Evolutionary conservation across 2,329 filamentous ascomycete species (phyloP), one percentile per base, ranked within the genome.

Genomic region (Ramichloridium luteum): DNA sequence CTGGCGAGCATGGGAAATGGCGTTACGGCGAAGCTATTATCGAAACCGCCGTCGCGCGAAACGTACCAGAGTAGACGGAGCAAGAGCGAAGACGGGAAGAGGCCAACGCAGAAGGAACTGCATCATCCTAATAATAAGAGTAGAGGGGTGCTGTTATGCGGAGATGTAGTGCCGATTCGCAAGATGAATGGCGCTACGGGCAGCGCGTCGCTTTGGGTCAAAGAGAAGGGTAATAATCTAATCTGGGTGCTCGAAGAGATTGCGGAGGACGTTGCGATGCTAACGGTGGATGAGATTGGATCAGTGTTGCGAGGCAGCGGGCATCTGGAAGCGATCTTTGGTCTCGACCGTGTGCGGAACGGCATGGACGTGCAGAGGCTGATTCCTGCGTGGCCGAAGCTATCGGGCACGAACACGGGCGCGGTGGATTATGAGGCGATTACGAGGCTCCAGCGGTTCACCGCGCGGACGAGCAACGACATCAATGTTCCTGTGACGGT

Each of bases 171-270:
- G 12, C 90, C 90, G 0, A 98, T 98, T 37, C 81, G 86, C 54
- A 98, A 96, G 59, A 75, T 90, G 38, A 93, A 98, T 49, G 90
- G 90, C 3, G 73, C 79, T 8, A 88, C 79, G 4, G 90, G 90
- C 2, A 86, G 90, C 36, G 90, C 90, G 22, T 96, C 86, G 57
- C 63, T 98, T 23, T 98, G 90, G 90, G 90, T 98, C 3, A 98
- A 98, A 62, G 90, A 98, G 57, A 98, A 98, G 58, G 74, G 79
- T 29, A 77, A 84, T 31, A 86, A 88, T 6, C 61, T 98, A 37
- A 96, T 98, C 38, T 98, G 90, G 90, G 90, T 98, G 6, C 61
- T 98, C 2, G 90, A 98, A 55, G 90, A 98, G 58, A 96, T 98
- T 38, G 83, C 88, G 34, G 90, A 98, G 58, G 86, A 98, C 53